Conservation (phyloP, 2,329 filamentous ascomycete genomes). For the Sarocladium kiliense region DNA sequence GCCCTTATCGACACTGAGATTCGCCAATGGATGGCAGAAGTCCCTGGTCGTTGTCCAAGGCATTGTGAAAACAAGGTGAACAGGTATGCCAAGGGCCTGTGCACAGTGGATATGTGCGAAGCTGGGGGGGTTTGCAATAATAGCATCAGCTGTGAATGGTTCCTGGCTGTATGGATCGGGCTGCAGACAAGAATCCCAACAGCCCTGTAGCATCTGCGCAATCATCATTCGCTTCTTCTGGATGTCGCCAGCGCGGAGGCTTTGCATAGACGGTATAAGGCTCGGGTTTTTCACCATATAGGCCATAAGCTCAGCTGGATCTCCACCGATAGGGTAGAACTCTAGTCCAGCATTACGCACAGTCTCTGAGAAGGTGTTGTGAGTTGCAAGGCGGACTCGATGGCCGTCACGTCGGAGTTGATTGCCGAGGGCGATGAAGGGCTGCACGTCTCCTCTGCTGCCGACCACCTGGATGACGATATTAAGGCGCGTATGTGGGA, state of each 20-base stretch:
- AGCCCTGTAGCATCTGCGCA: conserved; percentile 19
- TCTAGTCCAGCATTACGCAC: conserved; percentile 42
- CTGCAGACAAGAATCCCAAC: conserved; percentile 13
- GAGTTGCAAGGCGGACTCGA: conserved; percentile 68
- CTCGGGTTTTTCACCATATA: conserved; percentile 26
- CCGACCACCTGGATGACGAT: conserved; percentile 80
- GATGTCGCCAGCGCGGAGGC: conserved; percentile 21
- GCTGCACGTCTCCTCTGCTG: conserved; percentile 72
- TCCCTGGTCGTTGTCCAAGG: conserved; percentile 69
- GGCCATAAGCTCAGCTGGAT: conserved; percentile 37
- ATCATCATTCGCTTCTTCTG: conserved; percentile 19
- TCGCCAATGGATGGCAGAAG: conserved; percentile 69
- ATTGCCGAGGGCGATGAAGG: conserved; percentile 68
- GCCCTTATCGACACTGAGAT: conserved; percentile 53
- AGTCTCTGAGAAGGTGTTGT: conserved; percentile 43
- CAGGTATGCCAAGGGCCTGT: conserved; percentile 35
- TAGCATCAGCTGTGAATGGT: conserved; percentile 43
- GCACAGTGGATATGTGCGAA: conserved; percentile 45
- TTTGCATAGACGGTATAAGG: conserved; percentile 20
- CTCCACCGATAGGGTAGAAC: conserved; percentile 50
- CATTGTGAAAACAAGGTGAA: conserved; percentile 55
- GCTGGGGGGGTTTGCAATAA: conserved; percentile 47
- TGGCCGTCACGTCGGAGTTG: conserved; percentile 66
- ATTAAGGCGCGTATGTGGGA: no score
- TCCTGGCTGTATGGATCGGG: conserved; percentile 11